Base-by-base conservation (phyloP, 2,329 filamentous ascomycete genomes). In the Mycosphaerella arachidis region DNA sequence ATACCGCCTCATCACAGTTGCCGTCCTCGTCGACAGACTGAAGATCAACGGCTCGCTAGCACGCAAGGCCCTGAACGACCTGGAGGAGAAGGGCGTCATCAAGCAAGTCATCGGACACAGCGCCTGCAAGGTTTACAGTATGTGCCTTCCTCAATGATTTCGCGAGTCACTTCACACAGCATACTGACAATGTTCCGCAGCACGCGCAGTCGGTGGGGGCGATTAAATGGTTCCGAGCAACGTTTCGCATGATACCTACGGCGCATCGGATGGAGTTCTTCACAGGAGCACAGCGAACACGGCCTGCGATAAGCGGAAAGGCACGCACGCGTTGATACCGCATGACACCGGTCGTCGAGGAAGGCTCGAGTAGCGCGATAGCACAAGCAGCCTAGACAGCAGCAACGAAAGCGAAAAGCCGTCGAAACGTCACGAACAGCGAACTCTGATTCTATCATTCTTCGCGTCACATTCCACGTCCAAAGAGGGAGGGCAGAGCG, bases 41-140 rank as follows among this genome's bases (percentile, higher is more conserved):
- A 99, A 99, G 92, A 95, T 99, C 86, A 99, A 99, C 85, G 95
- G 94, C 77, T 96, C 91, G 73, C 84, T 99, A 76, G 94, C 94
- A 72, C 88, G 94, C 77, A 84, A 86, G 82, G 93, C 91, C 81
- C 84, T 97, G 71, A 84, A 84, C 77, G 93, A 97, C 77, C 86
- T 97, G 73, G 93, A 97, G 88, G 91, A 95, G 86, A 94, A 92
- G 87, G 94, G 93, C 74, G 86, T 91, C 81, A 99, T 99, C 85
- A 96, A 94, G 88, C 93, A 95, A 82, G 86, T 99, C 74, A 91
- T 97, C 71, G 86, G 86, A 71, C 95, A 99, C 87, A 93, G 88
- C 84, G 94, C 92, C 85, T 88, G 96, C 86, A 91, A 89, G 86
- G 96, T 99, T 84, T 99, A 97, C 90, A 99, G 86, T 89, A 82